A percentile compares a stretch with the other conserved stretches of the same genome.
phyloP scores from a whole-genome alignment of 768 basidiomycete genomes.

The Pisolithus albus region DNA sequence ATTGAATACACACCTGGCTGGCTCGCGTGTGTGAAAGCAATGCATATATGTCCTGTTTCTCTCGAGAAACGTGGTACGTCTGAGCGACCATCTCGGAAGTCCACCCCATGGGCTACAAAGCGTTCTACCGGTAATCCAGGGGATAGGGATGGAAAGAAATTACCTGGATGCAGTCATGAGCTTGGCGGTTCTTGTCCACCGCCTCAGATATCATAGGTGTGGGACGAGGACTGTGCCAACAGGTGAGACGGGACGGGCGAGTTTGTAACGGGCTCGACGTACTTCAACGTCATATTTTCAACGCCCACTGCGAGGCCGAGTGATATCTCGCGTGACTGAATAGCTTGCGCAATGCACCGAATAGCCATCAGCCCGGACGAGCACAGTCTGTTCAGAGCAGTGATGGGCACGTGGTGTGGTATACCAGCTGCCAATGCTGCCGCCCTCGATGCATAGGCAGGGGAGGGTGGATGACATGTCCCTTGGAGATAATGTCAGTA shows the following conservation, averaged over 20 bases:
- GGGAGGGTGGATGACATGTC: conserved; percentile 79
- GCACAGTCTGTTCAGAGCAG: conserved; percentile 88
- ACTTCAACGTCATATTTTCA: conserved; percentile 83
- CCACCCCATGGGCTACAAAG: conserved; percentile 83
- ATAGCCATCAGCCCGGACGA: conserved; percentile 95
- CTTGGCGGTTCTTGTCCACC: conserved; percentile 54
- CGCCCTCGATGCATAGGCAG: conserved; percentile 75
- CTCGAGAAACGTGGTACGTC: conserved; percentile 66
- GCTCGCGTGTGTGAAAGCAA: conserved; percentile 83
- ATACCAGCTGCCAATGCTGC: conserved; percentile 87
- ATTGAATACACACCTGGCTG: conserved; percentile 37
- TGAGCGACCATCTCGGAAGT: conserved; percentile 89
- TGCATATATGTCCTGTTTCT: conserved; percentile 86
- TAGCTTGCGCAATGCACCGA: conserved; percentile 80
- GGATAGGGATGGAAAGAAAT: background rate
- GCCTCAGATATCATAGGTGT: conserved; percentile 57
- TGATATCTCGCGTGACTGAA: conserved; percentile 74
- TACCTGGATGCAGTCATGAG: conserved; percentile 70
- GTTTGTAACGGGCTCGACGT: conserved; percentile 13
- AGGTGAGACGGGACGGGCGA: background rate
- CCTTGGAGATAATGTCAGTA: conserved; percentile 34
- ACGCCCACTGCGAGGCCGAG: conserved; percentile 81
- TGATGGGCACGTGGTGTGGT: conserved; percentile 79
- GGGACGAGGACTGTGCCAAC: conserved; percentile 53
- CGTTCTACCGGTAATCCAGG: background rate